These are phyloP conservation scores for Tausonia pullulans DNA, from an alignment of 1,284 basidiomycete species.

Conservation along the genomic window DNA sequence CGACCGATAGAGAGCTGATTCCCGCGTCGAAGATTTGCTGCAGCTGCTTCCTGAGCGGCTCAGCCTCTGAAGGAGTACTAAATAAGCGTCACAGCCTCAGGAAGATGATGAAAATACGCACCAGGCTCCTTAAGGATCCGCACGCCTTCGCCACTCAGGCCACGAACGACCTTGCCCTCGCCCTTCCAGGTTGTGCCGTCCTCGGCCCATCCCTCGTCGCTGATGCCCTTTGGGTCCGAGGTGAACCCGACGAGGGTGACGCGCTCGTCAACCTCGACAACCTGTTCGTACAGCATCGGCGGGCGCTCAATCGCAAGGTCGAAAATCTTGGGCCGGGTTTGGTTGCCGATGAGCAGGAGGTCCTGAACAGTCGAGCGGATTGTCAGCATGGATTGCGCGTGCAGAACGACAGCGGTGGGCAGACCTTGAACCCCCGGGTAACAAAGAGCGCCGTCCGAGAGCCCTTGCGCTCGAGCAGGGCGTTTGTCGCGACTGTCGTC, in stretches of 20 bases:
- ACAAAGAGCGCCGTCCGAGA: constrained; percentile 83
- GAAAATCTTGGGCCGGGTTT: constrained; percentile 77
- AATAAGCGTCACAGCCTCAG: background rate
- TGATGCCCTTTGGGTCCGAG: constrained; percentile 66
- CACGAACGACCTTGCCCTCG: constrained; percentile 49
- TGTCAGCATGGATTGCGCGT: background rate
- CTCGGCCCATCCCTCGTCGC: constrained; percentile 43
- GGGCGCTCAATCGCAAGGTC: constrained; percentile 75
- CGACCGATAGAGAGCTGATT: constrained; percentile 72
- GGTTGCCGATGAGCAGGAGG: constrained; percentile 81
- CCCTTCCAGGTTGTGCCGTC: constrained; percentile 31
- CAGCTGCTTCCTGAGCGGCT: constrained; percentile 45
- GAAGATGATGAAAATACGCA: constrained; percentile 24
- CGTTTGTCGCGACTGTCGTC: constrained; percentile 94
- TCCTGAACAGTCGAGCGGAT: constrained; percentile 40
- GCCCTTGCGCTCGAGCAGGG: constrained; percentile 86
- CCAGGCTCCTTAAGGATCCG: constrained; percentile 67
- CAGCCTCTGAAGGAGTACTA: constrained; percentile 38
- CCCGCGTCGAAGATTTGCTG: constrained; percentile 59
- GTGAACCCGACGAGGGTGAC: constrained; percentile 60
- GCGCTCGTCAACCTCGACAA: constrained; percentile 86
- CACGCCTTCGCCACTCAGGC: constrained; percentile 85
- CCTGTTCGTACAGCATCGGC: constrained; percentile 62
- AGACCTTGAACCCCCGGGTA: constrained; percentile 69
- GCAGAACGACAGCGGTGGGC: background rate